Base-by-base conservation (phyloP, 768 basidiomycete genomes). In the Pleurotus tuber-regium region DNA sequence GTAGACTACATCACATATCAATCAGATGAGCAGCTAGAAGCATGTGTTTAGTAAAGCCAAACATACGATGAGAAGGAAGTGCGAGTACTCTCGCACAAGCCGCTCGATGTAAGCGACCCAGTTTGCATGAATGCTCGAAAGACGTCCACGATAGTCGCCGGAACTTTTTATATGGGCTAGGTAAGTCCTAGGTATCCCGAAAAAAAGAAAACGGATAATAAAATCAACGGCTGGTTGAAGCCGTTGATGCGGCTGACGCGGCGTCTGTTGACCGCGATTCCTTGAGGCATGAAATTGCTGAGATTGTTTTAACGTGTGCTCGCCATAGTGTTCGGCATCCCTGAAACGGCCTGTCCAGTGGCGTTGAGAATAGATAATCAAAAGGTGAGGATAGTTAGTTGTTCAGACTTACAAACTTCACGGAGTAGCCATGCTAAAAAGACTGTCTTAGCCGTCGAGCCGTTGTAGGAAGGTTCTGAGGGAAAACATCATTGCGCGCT, bases 11-110 rank as follows among this genome's bases (percentile, higher is more conserved):
- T 16, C n/a, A n/a, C n/a, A n/a, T n/a, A n/a, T n/a, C n/a, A n/a
- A n/a, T n/a, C n/a, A n/a, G n/a, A n/a, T n/a, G n/a, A n/a, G 19
- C 31, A 8, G 10, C 10, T n/a, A n/a, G 14, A 38, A 39, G 24
- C 14, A 48, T 33, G 11, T 29, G 10, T 35, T 16, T 4, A 14
- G 30, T 8, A 18, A 8, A 43, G 21, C 35, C 43, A 14, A 36
- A 64, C 78, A 67, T 54, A 81, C 80, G 28, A 83, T 74, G 7
- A 82, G 69, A 18, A 82, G 65, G 54, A 83, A 80, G 52, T 82
- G 74, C 8, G 78, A 77, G 57, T 81, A 81, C 54, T 82, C 79
- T 52, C 73, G 69, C 4, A 77, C 75, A 4, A 83, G 68, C 30
- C 76, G 72, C 25, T 72, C 68, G 16, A 79, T 73, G 50, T 80